phyloP scores from a whole-genome alignment of 805 yeast species.

The Metschnikowia continentalis region DNA sequence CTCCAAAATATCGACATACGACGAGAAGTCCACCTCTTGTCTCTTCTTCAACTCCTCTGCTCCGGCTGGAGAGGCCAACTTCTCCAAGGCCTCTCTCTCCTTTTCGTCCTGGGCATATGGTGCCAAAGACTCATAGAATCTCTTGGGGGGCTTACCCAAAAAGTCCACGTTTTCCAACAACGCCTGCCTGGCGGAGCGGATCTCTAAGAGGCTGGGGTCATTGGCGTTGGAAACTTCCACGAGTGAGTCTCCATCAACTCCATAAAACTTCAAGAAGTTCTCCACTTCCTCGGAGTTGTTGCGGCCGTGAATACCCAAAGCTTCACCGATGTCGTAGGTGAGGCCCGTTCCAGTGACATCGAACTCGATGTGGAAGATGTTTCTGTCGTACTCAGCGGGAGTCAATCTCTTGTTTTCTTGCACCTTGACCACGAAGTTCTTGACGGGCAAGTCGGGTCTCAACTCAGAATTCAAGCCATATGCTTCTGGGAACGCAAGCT shows the following conservation, averaged over 20 bases:
- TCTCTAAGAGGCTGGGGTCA: slow-evolving; percentile 52
- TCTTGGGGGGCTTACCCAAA: slow-evolving; percentile 93
- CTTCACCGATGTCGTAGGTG: slow-evolving; percentile 92
- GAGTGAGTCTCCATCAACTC: slow-evolving; percentile 62
- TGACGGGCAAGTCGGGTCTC: slow-evolving; percentile 86
- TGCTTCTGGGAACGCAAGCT: slow-evolving; percentile 78
- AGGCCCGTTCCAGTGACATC: slow-evolving; percentile 88
- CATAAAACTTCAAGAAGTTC: slow-evolving; percentile 67
- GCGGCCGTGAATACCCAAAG: slow-evolving; percentile 91
- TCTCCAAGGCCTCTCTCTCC: slow-evolving; percentile 59
- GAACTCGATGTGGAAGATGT: slow-evolving; percentile 94
- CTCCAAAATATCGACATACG: slow-evolving; percentile 76
- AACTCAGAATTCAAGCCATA: slow-evolving; percentile 52
- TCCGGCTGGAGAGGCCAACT: slow-evolving; percentile 72
- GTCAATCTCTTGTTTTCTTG: slow-evolving; percentile 90
- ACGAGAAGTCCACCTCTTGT: slow-evolving; percentile 78
- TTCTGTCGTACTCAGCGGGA: slow-evolving; percentile 83
- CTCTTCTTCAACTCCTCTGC: slow-evolving; percentile 78
- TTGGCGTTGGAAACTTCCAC: slow-evolving; percentile 72
- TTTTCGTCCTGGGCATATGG: slow-evolving; percentile 64
- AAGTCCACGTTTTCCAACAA: slow-evolving; percentile 78
- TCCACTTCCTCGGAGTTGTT: slow-evolving; percentile 64
- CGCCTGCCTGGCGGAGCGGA: slow-evolving; percentile 78
- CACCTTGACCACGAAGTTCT: slow-evolving; percentile 83
- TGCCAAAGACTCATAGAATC: slow-evolving; percentile 82